Evolutionary conservation across 345 rosid species (phyloP), one percentile per base, ranked within the genome.

Genomic region (Salix suchowensis): DNA sequence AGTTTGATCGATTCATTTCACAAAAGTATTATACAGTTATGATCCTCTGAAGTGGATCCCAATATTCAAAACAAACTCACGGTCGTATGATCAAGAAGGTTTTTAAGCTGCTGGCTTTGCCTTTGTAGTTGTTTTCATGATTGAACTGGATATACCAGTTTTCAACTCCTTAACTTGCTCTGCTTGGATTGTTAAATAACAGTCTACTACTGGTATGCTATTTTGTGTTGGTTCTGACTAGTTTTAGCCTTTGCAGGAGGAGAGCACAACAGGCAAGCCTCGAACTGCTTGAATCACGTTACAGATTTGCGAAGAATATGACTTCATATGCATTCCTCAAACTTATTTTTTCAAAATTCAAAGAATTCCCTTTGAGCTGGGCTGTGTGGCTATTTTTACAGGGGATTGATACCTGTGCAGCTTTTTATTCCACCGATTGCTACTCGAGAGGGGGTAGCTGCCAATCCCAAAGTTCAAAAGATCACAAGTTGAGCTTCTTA

Each of bases 191-290:
- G 5, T 16, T 18, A 50, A 50, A 50, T 61, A 48, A 42, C 37
- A 46, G 55, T 74, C n/a, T 71, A 46, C 18, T 71, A 46, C n/a
- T 23, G 18, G 66, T 55, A 15, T 62, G 46, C 72, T 39, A 32
- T 52, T 65, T 73, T 37, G 26, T 73, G 12, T 61, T 67, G 65
- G 34, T 28, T 69, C 71, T 76, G 5, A 74, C 54, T 18, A 4
- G 28, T 62, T 65, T 76, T 74, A 66, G 30, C 30, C 28, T 23
- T 76, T 84, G 84, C 91, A 86, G 91, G 87, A 78, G 68, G 87
- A 86, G 81, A 81, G 79, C 67, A 78, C 70, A 60, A 34, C 76
- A 64, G 46, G 61, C 77, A 74, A 79, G 69, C 71, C 66, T 61
- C 80, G 65, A 69, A 76, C 54, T 52, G 85, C 82, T 77, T 80